phyloP scores from a whole-genome alignment of 331 rosid species.

The Acacia pycnantha region DNA sequence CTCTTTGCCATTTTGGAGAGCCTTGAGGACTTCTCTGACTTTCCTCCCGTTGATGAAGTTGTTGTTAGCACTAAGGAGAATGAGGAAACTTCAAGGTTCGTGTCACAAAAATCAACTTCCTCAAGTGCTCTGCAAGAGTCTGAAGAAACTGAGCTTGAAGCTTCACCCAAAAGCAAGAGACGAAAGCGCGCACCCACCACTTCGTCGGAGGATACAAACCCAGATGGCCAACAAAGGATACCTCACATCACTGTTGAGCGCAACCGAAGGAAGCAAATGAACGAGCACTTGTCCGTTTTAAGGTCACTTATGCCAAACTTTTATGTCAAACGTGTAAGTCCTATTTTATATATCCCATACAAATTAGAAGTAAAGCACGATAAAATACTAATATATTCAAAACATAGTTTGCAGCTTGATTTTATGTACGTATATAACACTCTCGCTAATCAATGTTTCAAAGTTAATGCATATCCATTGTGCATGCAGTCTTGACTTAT shows the following conservation, averaged over 20 bases:
- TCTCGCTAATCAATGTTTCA: background rate
- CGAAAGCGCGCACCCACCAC: conserved; percentile 31
- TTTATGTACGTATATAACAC: background rate
- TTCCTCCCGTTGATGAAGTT: conserved; percentile 33
- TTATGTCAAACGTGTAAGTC: conserved; percentile 84
- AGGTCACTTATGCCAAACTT: conserved; percentile 94
- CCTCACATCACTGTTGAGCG: conserved; percentile 94
- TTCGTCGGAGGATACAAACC: conserved; percentile 43
- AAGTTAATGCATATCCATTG: background rate
- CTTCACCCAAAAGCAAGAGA: conserved; percentile 58
- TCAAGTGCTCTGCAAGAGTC: conserved; percentile 44
- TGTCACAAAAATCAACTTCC: conserved; percentile 53
- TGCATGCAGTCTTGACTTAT: background rate
- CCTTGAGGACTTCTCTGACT: conserved; percentile 55
- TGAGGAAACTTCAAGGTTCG: conserved; percentile 41
- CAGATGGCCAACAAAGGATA: conserved; percentile 61
- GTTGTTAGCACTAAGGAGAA: conserved; percentile 26
- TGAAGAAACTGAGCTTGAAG: conserved; percentile 60
- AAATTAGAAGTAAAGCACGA: background rate
- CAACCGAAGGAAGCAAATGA: conserved; percentile 97
- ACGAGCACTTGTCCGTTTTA: conserved; percentile 79
- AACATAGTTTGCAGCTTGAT: background rate
- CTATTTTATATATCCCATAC: background rate
- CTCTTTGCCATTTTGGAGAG: conserved; percentile 77
- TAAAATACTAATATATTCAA: background rate